Base-by-base conservation (phyloP, 2,329 filamentous ascomycete genomes). In the Epichloe uncinata region DNA sequence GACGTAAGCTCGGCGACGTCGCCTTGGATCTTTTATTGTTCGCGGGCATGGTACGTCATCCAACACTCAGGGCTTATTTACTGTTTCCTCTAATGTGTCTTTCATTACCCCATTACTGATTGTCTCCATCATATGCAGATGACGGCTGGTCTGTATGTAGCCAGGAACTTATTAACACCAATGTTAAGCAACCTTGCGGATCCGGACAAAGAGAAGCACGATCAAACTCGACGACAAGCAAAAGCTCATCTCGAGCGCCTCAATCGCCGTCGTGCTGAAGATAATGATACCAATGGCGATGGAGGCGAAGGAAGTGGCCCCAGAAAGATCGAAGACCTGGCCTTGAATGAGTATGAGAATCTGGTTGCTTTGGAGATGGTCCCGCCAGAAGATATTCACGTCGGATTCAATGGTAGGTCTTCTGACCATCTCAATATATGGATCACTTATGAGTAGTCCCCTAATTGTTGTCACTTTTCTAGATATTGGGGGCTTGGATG, bases 351-450 rank as follows among this genome's bases (percentile, higher is more conserved):
- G 63, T 97, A 97, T 64, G 93, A 98, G 68, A 94, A 94, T 66
- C 79, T 87, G 51, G 91, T 98, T 60, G 89, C 94, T 0, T 82
- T 96, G 71, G 93, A 98, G 63, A 90, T 98, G 51, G 89, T 98
- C 26, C 84, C 88, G 34, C 90, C 93, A 0, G 84, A 93, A 60
- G 93, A 97, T 65, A 98, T 98, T 52, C 79, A 87, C 7, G 88
- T 97, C 5, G 86, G 87, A 4, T 98, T 98, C 62, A 81, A 94
- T 60, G 80, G 82, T 84, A 63, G 57, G 62, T 53, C 48, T 13
- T 26, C 7, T 6, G 4, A 35, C 5, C 13, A 22, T 11, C 12
- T 26, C 15, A 9, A 42, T 7, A 11, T 38, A 12, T 34, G 36
- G 11, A 20, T 34, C 6, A 33, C 45, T 38, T n/a, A 18, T 7